Base-by-base conservation (phyloP, 208 protist species). In the Kentomonas sorsogonicus region DNA sequence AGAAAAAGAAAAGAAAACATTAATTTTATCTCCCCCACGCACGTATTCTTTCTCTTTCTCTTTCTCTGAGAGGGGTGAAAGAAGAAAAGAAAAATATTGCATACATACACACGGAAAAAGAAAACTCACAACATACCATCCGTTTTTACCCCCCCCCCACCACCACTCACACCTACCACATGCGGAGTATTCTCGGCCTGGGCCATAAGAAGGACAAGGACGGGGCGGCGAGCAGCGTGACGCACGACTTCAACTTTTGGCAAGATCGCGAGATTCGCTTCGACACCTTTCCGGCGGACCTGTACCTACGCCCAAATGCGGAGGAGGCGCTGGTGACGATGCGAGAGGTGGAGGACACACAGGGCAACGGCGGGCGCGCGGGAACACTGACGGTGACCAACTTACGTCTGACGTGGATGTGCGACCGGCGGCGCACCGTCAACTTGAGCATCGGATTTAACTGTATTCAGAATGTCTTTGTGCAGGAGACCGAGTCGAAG, bases 231-330 rank as follows among this genome's bases (percentile, higher is more conserved):
- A 66, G 68, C 15, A 56, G 62, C 18, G 69, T 86, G 27, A 63
- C 41, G 20, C 79, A 80, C 34, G 33, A 40, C 16, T 81, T 85
- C 41, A 64, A 62, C 51, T 85, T 97, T 30, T 98, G 95, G 96
- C 87, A 98, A 36, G 96, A 99, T 69, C 74, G 89, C 18, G 95
- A 98, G 60, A 95, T 98, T 20, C 86, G 93, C 39, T 98, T 98
- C 69, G 95, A 98, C 62, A 51, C 84, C 4, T 7, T 56, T 0
- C 0, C 46, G 10, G 20, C 38, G 15, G 72, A 81, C 11, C 56
- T 97, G 23, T 50, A 64, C 26, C 60, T 93, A 25, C 77, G 89
- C 29, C 69, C 65, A 20, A 69, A 77, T 27, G 83, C 79, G 1
- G 96, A 98, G 68, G 51, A 74, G 15, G 54, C 86, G 16, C 87